Evolutionary conservation across 2,329 filamentous ascomycete genomes (phyloP), one percentile per base, ranked within the genome.

Genomic region (Aspergillus hiratsukae): DNA sequence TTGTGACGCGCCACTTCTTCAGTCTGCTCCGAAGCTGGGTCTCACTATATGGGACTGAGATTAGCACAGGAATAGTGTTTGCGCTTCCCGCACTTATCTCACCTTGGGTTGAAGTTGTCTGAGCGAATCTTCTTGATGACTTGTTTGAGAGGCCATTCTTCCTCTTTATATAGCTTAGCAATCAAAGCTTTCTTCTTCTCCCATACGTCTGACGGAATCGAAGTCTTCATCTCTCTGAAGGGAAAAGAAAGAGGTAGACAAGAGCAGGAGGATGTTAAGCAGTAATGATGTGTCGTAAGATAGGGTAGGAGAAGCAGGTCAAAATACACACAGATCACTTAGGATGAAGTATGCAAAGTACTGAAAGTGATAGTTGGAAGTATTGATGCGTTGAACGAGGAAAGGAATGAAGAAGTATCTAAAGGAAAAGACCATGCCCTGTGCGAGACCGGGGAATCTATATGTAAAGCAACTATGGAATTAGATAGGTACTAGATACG

Each of bases 1-100:
- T 76, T 55, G 73, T 76, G 41, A 76, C 74, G 21, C 75, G 67
- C 75, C 75, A 76, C 66, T 76, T 76, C 71, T 76, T 76, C 49
- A 76, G 58, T 53, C 73, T 69, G 57, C 75, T 76, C 54, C 75
- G 73, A 55, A 76, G 59, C 62, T 76, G 75, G n/a, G 74, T 76
- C 63, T 76, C 75, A 64, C 75, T 76, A 55, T 40, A n/a, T 17
- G 37, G 28, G 9, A n/a, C 19, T 17, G 25, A n/a, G 11, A 8
- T 45, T 40, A 51, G 21, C 10, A 3, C 3, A 37, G 28, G 3
- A 48, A 46, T 21, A 53, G 7, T n/a, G 7, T n/a, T 29, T 4
- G n/a, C 29, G 28, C n/a, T 25, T 46, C 23, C 21, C 19, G 21
- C 9, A 27, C 19, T 6, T 25, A n/a, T 54, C 72, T 64, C 56